Evolutionary conservation across 2,329 filamentous ascomycete species (phyloP).

Genomic region (Pyrenophora graminea): DNA sequence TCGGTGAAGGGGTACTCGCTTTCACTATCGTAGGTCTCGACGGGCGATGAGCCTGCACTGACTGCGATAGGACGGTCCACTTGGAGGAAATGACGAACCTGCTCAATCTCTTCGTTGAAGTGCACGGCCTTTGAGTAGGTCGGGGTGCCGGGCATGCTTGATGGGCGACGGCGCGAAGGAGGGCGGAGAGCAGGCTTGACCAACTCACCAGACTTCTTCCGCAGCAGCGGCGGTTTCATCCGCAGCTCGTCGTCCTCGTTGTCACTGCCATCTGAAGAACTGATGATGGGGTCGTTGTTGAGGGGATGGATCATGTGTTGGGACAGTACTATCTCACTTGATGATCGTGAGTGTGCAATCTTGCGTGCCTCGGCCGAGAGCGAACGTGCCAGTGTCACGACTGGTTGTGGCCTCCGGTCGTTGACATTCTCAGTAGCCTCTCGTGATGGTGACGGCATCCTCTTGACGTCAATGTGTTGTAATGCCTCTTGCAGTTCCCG

Average conservation of each 20-base stretch:
- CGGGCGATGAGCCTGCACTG: constrained; percentile 89
- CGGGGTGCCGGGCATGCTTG: constrained; percentile 96
- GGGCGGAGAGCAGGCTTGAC: constrained; percentile 88
- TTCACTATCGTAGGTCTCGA: constrained; percentile 85
- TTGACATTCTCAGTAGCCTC: constrained; percentile 23
- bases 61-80: constrained; percentile 94
- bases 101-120: constrained; percentile 94
- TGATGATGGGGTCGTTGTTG: constrained; percentile 51
- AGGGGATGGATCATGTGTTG: constrained; percentile 48
- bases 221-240: constrained; percentile 85
- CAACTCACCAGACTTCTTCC: constrained; percentile 97
- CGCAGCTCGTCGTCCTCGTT: constrained; percentile 61
- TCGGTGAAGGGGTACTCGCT: constrained; percentile 83
- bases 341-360: constrained; percentile 64
- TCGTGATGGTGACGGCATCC: constrained; percentile 61
- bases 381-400: constrained; percentile 31
- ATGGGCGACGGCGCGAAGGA: constrained; percentile 78
- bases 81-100: constrained; percentile 93
- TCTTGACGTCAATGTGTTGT: constrained; percentile 72
- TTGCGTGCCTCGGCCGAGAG: constrained; percentile 62
- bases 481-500: constrained; percentile 80
- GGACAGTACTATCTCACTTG: constrained; percentile 60
- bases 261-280: constrained; percentile 57
- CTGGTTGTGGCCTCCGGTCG: constrained; percentile 18
- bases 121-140: constrained; percentile 97